Evolutionary conservation across 805 yeast species (phyloP).

Genomic region (Ogataea trehaloabstinens): DNA sequence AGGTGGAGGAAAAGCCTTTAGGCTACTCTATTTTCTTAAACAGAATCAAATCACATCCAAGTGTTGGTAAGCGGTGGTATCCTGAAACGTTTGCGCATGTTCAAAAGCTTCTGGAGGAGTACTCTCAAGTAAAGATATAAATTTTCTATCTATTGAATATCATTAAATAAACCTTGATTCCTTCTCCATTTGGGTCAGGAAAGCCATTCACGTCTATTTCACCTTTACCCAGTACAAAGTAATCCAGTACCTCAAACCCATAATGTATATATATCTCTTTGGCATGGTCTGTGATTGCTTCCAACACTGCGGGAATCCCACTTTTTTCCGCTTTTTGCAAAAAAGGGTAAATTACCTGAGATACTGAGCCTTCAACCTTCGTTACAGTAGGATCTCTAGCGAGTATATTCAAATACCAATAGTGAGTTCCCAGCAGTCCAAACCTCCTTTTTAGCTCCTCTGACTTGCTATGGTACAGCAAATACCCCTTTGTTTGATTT

Average conservation of each 20-base stretch:
- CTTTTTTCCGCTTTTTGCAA: constrained; percentile 1
- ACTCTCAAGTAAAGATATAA: constrained; percentile 4
- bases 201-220: constrained; percentile 2
- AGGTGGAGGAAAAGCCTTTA: constrained; percentile 42
- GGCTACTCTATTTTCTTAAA: constrained; percentile 47
- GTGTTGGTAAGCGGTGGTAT: constrained; percentile 42
- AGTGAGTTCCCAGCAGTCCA: neutral
- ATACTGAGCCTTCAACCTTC: constrained; percentile 3
- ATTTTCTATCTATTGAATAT: constrained; percentile 3
- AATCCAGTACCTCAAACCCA: constrained; percentile 3
- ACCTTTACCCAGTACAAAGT: constrained; percentile 4
- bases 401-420: constrained; percentile 2
- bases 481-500: constrained; percentile 1
- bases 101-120: constrained; percentile 15
- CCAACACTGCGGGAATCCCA: constrained; percentile 2
- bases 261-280: constrained; percentile 1
- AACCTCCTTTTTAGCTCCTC: constrained; percentile 1
- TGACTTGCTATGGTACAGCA: constrained; percentile 2
- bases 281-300: constrained; percentile 4
- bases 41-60: constrained; percentile 43
- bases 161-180: constrained; percentile 2
- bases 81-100: constrained; percentile 39
- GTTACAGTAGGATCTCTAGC: constrained; percentile 3
- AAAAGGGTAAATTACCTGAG: constrained; percentile 1
- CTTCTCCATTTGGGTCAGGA: constrained; percentile 4